Conservation (phyloP, 2,329 filamentous ascomycete genomes). For the Oidium heveae region DNA sequence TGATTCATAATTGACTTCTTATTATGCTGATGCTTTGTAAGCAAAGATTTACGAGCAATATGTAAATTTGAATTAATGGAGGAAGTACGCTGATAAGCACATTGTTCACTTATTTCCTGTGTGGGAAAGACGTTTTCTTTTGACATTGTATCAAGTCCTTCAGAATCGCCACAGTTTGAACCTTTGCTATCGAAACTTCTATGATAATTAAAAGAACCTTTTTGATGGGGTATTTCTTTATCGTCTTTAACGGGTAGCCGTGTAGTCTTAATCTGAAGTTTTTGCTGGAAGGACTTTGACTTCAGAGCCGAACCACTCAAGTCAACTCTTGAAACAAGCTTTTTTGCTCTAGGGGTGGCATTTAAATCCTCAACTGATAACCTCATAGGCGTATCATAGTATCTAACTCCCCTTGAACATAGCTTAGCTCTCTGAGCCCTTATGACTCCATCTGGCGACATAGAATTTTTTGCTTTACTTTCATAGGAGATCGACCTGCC, state of each 20-base stretch:
- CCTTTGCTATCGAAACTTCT: background rate
- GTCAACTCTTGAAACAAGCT: constrained; percentile 5
- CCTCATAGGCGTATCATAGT: background rate
- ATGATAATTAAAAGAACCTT: background rate
- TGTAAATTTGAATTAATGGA: background rate
- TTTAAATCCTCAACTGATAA: constrained; percentile 6
- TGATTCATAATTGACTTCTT: constrained; percentile 2
- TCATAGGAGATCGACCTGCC: too few relatives aligned
- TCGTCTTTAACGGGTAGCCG: constrained; percentile 6
- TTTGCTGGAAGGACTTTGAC: constrained; percentile 7
- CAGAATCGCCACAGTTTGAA: constrained; percentile 4
- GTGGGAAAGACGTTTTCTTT: constrained; percentile 12
- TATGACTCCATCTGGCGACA: background rate
- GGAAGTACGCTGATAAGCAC: constrained; percentile 3
- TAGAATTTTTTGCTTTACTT: background rate
- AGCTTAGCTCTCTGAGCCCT: background rate
- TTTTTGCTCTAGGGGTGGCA: constrained; percentile 9
- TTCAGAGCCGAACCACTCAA: constrained; percentile 10
- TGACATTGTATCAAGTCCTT: constrained; percentile 10
- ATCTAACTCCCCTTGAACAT: background rate
- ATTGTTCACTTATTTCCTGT: constrained; percentile 5
- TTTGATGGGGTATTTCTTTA: constrained; percentile 1
- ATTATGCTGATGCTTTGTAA: constrained; percentile 9
- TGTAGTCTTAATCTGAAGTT: constrained; percentile 4
- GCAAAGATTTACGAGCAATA: constrained; percentile 4